Evolutionary conservation across 352 stramenopile species (phyloP), one percentile per base, ranked within the genome.

Genomic region (Pythium phragmiticola): DNA sequence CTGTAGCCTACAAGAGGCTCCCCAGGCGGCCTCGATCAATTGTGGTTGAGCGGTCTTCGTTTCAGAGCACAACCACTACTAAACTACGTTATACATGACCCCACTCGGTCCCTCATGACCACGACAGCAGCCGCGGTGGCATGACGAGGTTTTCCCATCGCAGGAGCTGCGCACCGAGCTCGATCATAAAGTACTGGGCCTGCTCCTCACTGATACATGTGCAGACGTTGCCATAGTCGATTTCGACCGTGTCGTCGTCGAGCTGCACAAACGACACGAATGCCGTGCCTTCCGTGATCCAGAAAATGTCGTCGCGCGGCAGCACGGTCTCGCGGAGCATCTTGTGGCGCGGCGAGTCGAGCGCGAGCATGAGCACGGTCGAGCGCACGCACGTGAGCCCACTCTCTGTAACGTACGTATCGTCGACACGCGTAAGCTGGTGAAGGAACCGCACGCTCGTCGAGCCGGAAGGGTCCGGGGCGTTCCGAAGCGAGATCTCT

Each of bases 141-240:
- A 70, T 65, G 11, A 70, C 57, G 1, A 70, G 43, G 33, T 52
- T 55, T 46, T 70, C 63, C 63, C 63, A 70, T 2, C 63, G 63
- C 37, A 70, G 56, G 2, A 70, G 42, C 16, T 60, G 45, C 16
- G 63, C 63, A 17, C 63, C 63, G 17, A 70, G 55, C 12, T 70
- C 63, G 34, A 70, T 55, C 53, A 70, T 62, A 37, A 70, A 70
- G 23, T 70, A 70, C 51, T 70, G 42, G 6, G 56, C 63, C 28
- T 70, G 63, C 50, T 57, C 52, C 4, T 64, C 47, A 28, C 58
- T 64, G 28, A 64, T 48, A n/a, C 63, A 69, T n/a, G 37, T 36
- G 9, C 54, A 30, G 28, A 69, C 63, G 37, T 69, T 55, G 47
- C 63, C 51, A 47, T 52, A 69, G 33, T 69, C 63, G n/a, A 69